These are phyloP conservation scores for Pelagomonas calceolata DNA, from an alignment of 108 stramenopile genomes.

Conservation along the genomic window DNA sequence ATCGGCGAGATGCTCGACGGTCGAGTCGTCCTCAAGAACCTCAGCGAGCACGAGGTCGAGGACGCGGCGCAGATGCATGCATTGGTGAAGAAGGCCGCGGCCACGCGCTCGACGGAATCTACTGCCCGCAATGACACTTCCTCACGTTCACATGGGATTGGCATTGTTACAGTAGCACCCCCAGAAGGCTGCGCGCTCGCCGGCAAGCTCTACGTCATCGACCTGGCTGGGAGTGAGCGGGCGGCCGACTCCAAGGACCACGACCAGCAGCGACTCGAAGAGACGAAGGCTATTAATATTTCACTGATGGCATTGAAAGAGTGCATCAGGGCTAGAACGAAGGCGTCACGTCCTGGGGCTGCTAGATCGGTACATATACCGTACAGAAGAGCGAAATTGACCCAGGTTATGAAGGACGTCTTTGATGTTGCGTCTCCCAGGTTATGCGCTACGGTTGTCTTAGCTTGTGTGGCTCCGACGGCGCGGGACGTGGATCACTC, in stretches of 20 bases:
- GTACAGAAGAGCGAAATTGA: conserved; percentile 12
- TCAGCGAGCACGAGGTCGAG: conserved; percentile 1
- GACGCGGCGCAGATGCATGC: neutral
- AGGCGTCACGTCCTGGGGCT: neutral
- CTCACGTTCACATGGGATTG: conserved; percentile 5
- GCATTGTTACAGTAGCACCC: conserved; percentile 3
- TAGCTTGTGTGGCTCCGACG: conserved; percentile 13
- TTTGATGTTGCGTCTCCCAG: conserved; percentile 15
- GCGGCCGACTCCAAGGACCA: conserved; percentile 12
- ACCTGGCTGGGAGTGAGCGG: conserved; percentile 10
- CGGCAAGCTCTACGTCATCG: conserved; percentile 8
- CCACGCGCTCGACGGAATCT: conserved; percentile 2
- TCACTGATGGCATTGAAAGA: conserved; percentile 2
- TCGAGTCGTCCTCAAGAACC: neutral
- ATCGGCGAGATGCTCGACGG: conserved; percentile 16
- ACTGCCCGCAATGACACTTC: conserved; percentile 3
- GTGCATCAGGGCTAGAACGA: conserved; percentile 9
- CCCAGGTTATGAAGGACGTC: conserved; percentile 25
- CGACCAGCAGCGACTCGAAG: conserved; percentile 7
- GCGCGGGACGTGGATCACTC: conserved; percentile 14
- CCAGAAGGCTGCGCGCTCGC: neutral
- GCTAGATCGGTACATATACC: neutral
- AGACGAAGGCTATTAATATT: conserved; percentile 11
- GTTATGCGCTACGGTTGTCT: conserved; percentile 22
- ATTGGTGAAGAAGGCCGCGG: neutral